A percentile compares a stretch with the other conserved stretches of the same genome.
phyloP scores from a whole-genome alignment of 108 stramenopile genomes.

The Fragilaria crotonensis region DNA sequence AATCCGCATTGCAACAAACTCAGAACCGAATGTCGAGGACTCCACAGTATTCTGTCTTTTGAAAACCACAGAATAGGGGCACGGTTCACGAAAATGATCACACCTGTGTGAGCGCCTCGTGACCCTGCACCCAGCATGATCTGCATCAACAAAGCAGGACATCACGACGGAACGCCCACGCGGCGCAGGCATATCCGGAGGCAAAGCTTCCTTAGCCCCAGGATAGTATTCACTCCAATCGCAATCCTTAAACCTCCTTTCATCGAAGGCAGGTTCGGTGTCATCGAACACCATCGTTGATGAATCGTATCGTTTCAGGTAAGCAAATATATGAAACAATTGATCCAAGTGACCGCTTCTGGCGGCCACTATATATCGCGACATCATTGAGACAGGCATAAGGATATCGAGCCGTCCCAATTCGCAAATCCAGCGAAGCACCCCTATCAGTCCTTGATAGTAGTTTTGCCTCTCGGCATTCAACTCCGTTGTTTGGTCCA shows the following conservation, averaged over 20 bases:
- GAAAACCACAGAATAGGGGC: slow-evolving; percentile 31
- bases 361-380: slow-evolving; percentile 13
- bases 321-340: slow-evolving; percentile 23
- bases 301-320: slow-evolving; percentile 14
- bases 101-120: slow-evolving; percentile 22
- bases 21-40: slow-evolving; percentile 13
- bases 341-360: slow-evolving; percentile 27
- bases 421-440: slow-evolving; percentile 24
- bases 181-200: too few relatives aligned
- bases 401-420: too few relatives aligned
- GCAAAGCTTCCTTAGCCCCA: too few relatives aligned
- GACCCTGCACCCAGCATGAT: too few relatives aligned
- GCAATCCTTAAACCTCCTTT: too few relatives aligned
- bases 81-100: slow-evolving; percentile 19
- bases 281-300: too few relatives aligned
- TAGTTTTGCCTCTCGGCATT: too few relatives aligned
- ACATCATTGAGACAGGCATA: slow-evolving; percentile 19
- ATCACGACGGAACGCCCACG: too few relatives aligned
- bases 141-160: too few relatives aligned
- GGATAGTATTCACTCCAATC: too few relatives aligned
- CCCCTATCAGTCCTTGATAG: slow-evolving; percentile 34
- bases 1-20: slow-evolving; percentile 35
- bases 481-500: too few relatives aligned
- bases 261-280: too few relatives aligned
- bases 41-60: slow-evolving; percentile 28